These are phyloP conservation scores for Fennellomyces sp. DNA, from an alignment of 371 early-diverging fungal genomes.

Conservation along the genomic window DNA sequence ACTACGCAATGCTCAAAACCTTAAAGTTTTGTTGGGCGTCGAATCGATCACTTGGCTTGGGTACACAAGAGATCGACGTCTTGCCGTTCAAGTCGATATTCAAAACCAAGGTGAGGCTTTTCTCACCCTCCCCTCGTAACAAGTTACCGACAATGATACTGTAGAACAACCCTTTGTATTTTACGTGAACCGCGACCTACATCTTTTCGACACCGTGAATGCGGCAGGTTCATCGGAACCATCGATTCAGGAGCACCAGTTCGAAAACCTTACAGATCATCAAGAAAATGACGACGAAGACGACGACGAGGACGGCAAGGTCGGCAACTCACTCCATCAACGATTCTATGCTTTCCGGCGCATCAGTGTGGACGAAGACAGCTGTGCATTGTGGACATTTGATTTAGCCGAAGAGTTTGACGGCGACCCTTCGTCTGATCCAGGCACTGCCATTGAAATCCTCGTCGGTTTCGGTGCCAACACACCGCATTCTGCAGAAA, in stretches of 20 bases:
- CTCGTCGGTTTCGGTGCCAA: conserved; percentile 4
- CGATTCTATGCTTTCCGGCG: conserved; percentile 3
- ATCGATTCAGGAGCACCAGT: neutral
- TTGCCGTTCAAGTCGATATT: conserved; percentile 6
- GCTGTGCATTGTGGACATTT: conserved; percentile 9
- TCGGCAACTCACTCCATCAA: neutral
- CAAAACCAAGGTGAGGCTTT: conserved; percentile 14
- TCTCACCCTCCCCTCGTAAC: neutral
- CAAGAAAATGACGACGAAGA: neutral
- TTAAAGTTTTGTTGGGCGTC: conserved; percentile 2
- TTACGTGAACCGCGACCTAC: conserved; percentile 7
- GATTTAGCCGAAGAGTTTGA: conserved; percentile 2
- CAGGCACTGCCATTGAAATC: neutral
- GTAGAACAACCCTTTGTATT: conserved; percentile 2
- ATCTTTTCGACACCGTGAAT: conserved; percentile 7
- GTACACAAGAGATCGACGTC: conserved; percentile 5
- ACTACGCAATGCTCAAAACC: neutral
- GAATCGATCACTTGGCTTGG: neutral
- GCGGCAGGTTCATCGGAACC: neutral
- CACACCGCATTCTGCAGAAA: too few species aligned
- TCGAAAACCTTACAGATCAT: neutral
- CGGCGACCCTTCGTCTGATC: neutral
- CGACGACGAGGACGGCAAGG: neutral
- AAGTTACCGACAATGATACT: too few species aligned
- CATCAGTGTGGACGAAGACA: neutral